Percentiles rank a stretch among this genome's conserved stretches.
phyloP scores from a whole-genome alignment of 371 early-diverging fungal species.

The Thermomucor indicae-seudaticae region DNA sequence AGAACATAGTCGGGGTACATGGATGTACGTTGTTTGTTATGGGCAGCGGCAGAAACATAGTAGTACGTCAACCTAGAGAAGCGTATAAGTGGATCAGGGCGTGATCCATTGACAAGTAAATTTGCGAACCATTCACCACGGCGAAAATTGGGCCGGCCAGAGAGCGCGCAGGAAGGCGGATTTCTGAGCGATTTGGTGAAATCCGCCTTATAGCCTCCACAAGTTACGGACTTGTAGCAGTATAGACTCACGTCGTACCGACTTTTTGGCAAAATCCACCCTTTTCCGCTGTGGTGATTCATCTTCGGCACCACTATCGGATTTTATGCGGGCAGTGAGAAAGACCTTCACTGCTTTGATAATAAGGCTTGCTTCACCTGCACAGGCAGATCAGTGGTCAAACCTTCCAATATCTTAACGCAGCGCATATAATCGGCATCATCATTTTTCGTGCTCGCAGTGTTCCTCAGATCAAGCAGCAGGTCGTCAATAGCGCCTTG shows the following conservation, averaged over 20 bases:
- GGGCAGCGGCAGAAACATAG: background rate
- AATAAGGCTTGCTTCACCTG: background rate
- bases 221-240: no score
- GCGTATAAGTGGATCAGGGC: no score
- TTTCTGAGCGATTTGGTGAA: no score
- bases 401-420: background rate
- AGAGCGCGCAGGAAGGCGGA: no score
- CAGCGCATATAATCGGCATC: background rate
- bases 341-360: background rate
- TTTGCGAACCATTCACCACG: background rate
- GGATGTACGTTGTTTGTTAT: background rate
- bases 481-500: background rate
- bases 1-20: background rate
- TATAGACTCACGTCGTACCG: no score
- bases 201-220: no score
- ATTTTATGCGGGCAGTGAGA: background rate
- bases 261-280: no score
- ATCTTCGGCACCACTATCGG: background rate
- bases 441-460: background rate
- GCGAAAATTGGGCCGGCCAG: no score
- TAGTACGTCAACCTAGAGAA: background rate
- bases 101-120: background rate
- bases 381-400: background rate
- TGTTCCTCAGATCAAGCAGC: background rate
- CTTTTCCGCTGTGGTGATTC: no score